Percentiles rank a stretch among this genome's conserved stretches.
Evolutionary conservation across 2,329 filamentous ascomycete species (phyloP).

Genomic region (Macroventuria anomochaeta): DNA sequence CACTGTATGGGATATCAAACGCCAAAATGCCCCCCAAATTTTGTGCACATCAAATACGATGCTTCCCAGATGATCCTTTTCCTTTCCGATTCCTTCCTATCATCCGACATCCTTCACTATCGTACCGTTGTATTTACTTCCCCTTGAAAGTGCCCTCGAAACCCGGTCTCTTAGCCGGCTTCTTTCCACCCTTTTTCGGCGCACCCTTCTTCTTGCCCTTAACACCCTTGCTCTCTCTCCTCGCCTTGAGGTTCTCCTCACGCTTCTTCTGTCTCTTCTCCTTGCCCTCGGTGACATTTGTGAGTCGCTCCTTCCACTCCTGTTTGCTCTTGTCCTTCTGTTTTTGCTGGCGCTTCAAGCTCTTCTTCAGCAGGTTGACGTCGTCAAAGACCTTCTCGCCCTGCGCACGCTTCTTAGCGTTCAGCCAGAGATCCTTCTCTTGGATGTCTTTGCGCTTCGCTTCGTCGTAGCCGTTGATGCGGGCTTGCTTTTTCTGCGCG

Average conservation of each 20-base stretch:
- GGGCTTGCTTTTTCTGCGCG: conserved; percentile 83
- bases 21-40: conserved; percentile 34
- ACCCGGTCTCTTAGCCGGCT: conserved; percentile 61
- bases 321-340: conserved; percentile 89
- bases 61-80: not conserved
- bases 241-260: conserved; percentile 66
- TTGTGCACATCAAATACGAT: conserved; percentile 18
- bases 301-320: conserved; percentile 69
- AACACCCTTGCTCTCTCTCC: conserved; percentile 78
- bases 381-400: conserved; percentile 91
- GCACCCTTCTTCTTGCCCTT: conserved; percentile 64
- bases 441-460: conserved; percentile 84
- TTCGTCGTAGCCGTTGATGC: conserved; percentile 75
- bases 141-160: conserved; percentile 72
- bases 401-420: conserved; percentile 84
- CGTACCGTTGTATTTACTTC: conserved; percentile 28
- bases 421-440: conserved; percentile 94
- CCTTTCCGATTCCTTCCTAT: not conserved
- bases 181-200: conserved; percentile 55
- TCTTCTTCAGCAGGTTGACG: conserved; percentile 83
- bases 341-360: conserved; percentile 89
- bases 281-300: conserved; percentile 55
- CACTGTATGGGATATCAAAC: conserved; percentile 40
- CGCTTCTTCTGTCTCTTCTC: conserved; percentile 59
- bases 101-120: not conserved